Evolutionary conservation across 1,139 yeast species (phyloP), one percentile per base, ranked within the genome.

Genomic region (Yamadazyma siamensis): DNA sequence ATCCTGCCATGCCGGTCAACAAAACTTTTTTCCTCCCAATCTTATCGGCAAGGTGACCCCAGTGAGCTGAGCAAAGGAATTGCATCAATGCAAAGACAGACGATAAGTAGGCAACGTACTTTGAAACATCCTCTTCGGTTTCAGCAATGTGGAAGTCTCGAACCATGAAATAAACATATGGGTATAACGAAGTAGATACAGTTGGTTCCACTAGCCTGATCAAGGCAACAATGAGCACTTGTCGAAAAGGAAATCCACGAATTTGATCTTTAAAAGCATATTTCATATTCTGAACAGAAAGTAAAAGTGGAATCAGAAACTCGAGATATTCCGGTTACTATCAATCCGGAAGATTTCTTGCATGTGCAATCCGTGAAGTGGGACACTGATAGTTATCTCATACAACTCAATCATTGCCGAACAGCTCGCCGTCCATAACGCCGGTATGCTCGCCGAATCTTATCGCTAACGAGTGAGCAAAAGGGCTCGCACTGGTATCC

Each of bases 101-200:
- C 0, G 80, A 71, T 26, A 76, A 53, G 43, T 75, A 76, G 5
- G 82, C 81, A 5, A 79, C 71, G 47, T 75, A 78, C 33, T 65
- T 60, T 3, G 80, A 65, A 22, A 77, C 68, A 25, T 75, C 75
- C 13, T 71, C 65, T 34, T 75, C 72, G 11, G 66, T 64, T 13
- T 66, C 62, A 1, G 75, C 69, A 13, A 75, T 58, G 5, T 71
- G 66, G 41, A 77, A 76, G 38, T 73, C 76, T 42, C 74, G 56
- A 19, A 78, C 75, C 79, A 78, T 74, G 51, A 75, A 77, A 49
- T 72, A 78, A 15, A 77, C 64, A 47, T 78, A 78, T 3, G 84
- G 82, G 49, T 77, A 76, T 21, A 75, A 47, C 3, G 81, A 75
- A 1, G 82, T 73, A 55, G 77, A 77, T 3, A 82, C 71, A 23